Evolutionary conservation across 495 filamentous ascomycete species (phyloP).

Genomic region (Parathielavia appendiculata): DNA sequence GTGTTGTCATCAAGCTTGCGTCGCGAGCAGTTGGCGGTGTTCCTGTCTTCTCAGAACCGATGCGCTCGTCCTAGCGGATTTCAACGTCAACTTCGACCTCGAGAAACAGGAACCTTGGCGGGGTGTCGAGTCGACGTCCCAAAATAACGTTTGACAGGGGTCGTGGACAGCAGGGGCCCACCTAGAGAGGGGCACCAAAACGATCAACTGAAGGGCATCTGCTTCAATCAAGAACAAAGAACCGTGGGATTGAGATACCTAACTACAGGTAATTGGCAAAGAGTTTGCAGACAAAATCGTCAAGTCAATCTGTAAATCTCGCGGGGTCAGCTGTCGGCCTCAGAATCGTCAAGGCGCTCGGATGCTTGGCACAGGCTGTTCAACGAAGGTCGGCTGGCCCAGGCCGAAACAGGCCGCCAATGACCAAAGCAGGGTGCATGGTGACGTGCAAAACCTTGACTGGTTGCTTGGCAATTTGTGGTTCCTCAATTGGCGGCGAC

Average conservation of each 20-base stretch:
- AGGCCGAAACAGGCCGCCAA: not conserved
- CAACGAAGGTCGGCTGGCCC: not conserved
- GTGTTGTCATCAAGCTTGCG: not conserved
- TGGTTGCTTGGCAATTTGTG: constrained; percentile 1
- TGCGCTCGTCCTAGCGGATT: not conserved
- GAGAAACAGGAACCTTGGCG: constrained; percentile 9
- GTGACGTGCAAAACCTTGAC: constrained; percentile 6
- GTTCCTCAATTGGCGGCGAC: no score
- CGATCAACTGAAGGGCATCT: no score
- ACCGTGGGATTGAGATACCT: not conserved
- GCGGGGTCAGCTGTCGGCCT: not conserved
- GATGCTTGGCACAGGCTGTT: constrained; percentile 12
- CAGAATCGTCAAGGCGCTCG: not conserved
- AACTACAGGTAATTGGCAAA: not conserved
- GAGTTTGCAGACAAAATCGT: not conserved
- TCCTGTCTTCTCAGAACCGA: not conserved
- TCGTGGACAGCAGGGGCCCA: not conserved
- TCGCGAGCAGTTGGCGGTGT: not conserved
- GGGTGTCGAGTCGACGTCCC: constrained; percentile 7
- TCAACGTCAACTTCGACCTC: not conserved
- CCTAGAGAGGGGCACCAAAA: no score
- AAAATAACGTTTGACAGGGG: not conserved
- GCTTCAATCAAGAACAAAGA: not conserved
- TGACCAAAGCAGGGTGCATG: not conserved
- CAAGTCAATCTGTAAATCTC: not conserved